Percentiles rank a stretch among this genome's conserved stretches.
phyloP scores from a whole-genome alignment of 768 basidiomycete genomes.

The Megacollybia marginata region DNA sequence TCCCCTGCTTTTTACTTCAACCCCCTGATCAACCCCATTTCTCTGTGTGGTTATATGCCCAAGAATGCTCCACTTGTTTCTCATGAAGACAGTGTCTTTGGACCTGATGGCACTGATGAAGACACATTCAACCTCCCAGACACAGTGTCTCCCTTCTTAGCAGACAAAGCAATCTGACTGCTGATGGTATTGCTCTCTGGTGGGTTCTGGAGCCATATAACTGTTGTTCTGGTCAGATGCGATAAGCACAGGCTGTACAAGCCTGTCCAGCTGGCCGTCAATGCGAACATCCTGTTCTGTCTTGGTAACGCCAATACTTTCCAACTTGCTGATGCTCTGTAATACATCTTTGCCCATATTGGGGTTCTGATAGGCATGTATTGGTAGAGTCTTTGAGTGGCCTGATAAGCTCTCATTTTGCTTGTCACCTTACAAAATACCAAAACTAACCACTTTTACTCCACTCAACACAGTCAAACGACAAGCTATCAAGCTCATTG shows the following conservation, averaged over 20 bases:
- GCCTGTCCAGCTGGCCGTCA: constrained; percentile 97
- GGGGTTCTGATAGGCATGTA: constrained; percentile 99
- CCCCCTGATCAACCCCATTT: constrained; percentile 94
- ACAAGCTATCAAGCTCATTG: constrained; percentile 93
- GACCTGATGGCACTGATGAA: constrained; percentile 96
- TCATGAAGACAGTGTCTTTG: constrained; percentile 87
- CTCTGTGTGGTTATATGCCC: constrained; percentile 74
- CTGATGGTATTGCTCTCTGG: no score
- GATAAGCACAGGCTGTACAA: no score
- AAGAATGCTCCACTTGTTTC: constrained; percentile 77
- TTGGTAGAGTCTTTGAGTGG: constrained; percentile 54
- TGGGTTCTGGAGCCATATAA: no score
- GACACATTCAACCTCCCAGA: constrained; percentile 96
- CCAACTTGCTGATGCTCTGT: constrained; percentile 97
- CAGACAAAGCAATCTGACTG: no score
- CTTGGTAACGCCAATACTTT: constrained; percentile 98
- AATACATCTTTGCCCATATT: constrained; percentile 96
- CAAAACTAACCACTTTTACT: background rate
- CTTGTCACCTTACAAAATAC: no score
- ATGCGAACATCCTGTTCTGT: constrained; percentile 97
- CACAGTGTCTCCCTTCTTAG: constrained; percentile 96
- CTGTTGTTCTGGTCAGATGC: no score
- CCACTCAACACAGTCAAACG: constrained; percentile 89
- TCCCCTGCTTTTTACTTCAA: constrained; percentile 99
- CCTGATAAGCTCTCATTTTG: no score